These are phyloP conservation scores for Suillus cothurnatus DNA, from an alignment of 768 basidiomycete species.

Conservation along the genomic window DNA sequence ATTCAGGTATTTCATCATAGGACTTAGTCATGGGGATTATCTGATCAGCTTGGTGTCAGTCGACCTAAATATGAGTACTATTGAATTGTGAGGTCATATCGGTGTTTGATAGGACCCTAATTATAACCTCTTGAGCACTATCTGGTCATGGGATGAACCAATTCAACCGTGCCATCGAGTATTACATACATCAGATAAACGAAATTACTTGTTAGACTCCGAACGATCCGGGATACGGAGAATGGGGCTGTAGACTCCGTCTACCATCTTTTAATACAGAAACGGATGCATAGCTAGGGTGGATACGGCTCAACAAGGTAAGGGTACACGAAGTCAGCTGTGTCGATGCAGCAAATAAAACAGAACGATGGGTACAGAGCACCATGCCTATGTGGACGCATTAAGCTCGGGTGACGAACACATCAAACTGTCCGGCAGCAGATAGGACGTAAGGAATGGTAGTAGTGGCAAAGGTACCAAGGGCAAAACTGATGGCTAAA, in stretches of 20 bases:
- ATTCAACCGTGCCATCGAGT: neutral
- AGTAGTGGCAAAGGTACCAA: constrained; percentile 15
- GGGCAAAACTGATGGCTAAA: constrained; percentile 23
- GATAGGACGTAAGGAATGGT: constrained; percentile 9
- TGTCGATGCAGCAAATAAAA: neutral
- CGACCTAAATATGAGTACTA: neutral
- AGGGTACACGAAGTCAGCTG: neutral
- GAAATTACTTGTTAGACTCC: neutral
- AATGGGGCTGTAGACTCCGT: no score
- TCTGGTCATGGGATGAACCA: neutral
- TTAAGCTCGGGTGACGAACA: neutral
- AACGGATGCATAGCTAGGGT: neutral
- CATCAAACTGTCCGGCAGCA: neutral
- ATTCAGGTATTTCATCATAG: constrained; percentile 54
- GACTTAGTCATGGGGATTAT: neutral
- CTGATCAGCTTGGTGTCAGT: neutral
- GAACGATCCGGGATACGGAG: no score
- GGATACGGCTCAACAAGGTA: neutral
- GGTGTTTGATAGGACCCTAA: neutral
- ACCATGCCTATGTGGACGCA: neutral
- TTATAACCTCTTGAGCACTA: neutral
- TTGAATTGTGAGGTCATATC: neutral
- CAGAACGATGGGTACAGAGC: neutral
- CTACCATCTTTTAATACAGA: neutral
- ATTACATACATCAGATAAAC: neutral